These are phyloP conservation scores for Fraxinus nigra DNA, from an alignment of 305 asterid species.

Conservation along the genomic window DNA sequence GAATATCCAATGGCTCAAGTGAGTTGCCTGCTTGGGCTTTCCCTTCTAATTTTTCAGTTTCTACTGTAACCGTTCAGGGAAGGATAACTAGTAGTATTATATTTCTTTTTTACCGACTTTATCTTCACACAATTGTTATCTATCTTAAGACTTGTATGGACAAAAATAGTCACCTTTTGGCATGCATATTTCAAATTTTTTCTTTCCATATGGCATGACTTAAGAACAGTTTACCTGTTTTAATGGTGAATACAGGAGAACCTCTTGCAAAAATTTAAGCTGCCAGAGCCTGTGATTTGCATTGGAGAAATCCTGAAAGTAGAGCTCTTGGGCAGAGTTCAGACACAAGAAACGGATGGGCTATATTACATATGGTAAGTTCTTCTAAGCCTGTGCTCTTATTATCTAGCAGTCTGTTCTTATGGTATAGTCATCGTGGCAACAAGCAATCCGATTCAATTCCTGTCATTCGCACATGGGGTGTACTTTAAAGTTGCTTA, in stretches of 20 bases:
- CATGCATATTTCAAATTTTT: neutral
- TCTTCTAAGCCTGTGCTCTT: neutral
- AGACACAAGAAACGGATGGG: slow-evolving; percentile 71
- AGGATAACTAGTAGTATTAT: neutral
- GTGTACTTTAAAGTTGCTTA: neutral
- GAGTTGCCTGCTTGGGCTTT: slow-evolving; percentile 19
- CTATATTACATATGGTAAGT: slow-evolving; percentile 75
- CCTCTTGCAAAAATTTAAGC: slow-evolving; percentile 66
- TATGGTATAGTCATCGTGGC: neutral
- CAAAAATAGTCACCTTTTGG: neutral
- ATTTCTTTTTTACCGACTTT: neutral
- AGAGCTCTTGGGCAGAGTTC: slow-evolving; percentile 81
- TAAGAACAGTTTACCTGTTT: neutral
- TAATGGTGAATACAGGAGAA: slow-evolving; percentile 52
- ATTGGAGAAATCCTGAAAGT: slow-evolving; percentile 71
- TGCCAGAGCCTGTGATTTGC: slow-evolving; percentile 71
- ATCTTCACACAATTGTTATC: neutral
- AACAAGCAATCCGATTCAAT: neutral
- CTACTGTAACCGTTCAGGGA: neutral
- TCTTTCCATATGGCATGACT: neutral
- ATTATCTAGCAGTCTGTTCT: neutral
- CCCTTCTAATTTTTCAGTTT: slow-evolving; percentile 12
- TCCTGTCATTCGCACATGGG: neutral
- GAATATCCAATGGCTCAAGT: slow-evolving; percentile 72
- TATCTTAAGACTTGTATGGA: neutral